These are phyloP conservation scores for Penicillium nordicum DNA, from an alignment of 2,329 filamentous ascomycete species.

Conservation along the genomic window DNA sequence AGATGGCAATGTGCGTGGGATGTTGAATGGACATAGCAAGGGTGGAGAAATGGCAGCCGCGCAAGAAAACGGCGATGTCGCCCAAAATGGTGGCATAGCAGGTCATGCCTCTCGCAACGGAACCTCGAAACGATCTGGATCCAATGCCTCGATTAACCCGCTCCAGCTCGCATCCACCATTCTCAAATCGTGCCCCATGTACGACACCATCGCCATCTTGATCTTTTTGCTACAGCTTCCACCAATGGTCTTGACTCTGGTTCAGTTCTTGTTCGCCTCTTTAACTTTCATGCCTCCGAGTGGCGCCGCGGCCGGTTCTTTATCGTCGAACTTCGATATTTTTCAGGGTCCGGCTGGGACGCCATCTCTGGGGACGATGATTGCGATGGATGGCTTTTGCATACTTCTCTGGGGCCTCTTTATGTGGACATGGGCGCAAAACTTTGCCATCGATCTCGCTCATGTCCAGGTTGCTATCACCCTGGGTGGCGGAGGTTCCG, in stretches of 20 bases:
- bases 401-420: conserved; percentile 77
- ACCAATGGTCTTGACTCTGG: conserved; percentile 78
- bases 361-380: conserved; percentile 77
- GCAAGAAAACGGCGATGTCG: conserved; percentile 30
- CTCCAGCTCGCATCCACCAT: conserved; percentile 80
- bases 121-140: conserved; percentile 35
- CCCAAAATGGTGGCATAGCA: conserved; percentile 31
- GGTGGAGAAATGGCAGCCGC: conserved; percentile 36
- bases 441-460: conserved; percentile 82
- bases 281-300: conserved; percentile 87
- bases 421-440: conserved; percentile 81
- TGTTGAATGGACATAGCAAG: conserved; percentile 38
- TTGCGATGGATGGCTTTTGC: conserved; percentile 79
- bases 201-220: conserved; percentile 93
- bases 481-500: conserved; percentile 69
- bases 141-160: conserved; percentile 59
- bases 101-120: conserved; percentile 32
- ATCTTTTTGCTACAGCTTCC: conserved; percentile 93
- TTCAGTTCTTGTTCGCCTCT: conserved; percentile 88
- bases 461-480: conserved; percentile 92
- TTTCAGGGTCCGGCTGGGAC: conserved; percentile 84
- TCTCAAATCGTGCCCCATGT: conserved; percentile 81
- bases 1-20: conserved; percentile 35
- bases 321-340: conserved; percentile 82
- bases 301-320: conserved; percentile 68